phyloP scores from a whole-genome alignment of 768 basidiomycete species.

The Termitomyces bulborhizus region DNA sequence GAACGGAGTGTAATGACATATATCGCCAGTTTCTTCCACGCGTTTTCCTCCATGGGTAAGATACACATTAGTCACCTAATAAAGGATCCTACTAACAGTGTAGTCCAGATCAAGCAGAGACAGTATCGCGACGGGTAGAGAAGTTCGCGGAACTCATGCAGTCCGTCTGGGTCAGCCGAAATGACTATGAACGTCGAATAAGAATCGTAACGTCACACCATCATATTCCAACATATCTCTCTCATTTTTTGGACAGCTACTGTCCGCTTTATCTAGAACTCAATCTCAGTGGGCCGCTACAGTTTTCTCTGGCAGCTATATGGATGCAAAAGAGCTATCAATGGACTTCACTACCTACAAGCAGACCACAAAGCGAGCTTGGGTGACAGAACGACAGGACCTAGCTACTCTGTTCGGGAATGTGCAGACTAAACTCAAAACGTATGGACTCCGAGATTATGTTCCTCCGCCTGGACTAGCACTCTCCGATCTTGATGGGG shows the following conservation, averaged over 20 bases:
- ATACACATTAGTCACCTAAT: background rate
- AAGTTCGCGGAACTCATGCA: constrained; percentile 97
- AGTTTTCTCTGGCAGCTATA: constrained; percentile 67
- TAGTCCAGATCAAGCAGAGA: constrained; percentile 83
- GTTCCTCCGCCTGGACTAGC: constrained; percentile 68
- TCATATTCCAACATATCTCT: background rate
- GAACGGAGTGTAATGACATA: constrained; percentile 98
- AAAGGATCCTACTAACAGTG: constrained; percentile 2
- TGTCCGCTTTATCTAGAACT: constrained; percentile 58
- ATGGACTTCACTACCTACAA: constrained; percentile 75
- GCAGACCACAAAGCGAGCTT: constrained; percentile 74
- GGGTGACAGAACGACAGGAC: constrained; percentile 89
- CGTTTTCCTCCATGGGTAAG: constrained; percentile 92
- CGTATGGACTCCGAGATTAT: constrained; percentile 84
- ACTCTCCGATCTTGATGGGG: constrained; percentile 65
- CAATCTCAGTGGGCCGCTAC: constrained; percentile 67
- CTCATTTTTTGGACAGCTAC: constrained; percentile 36
- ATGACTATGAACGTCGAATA: constrained; percentile 90
- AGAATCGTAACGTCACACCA: constrained; percentile 42
- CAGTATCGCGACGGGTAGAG: constrained; percentile 86
- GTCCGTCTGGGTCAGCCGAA: constrained; percentile 79
- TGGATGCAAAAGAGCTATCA: constrained; percentile 75
- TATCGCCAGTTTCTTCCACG: constrained; percentile 96
- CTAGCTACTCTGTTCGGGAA: constrained; percentile 85
- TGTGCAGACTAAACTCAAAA: constrained; percentile 89